phyloP scores from a whole-genome alignment of 1,284 basidiomycete species.

The Cutaneotrichosporon cutaneum region DNA sequence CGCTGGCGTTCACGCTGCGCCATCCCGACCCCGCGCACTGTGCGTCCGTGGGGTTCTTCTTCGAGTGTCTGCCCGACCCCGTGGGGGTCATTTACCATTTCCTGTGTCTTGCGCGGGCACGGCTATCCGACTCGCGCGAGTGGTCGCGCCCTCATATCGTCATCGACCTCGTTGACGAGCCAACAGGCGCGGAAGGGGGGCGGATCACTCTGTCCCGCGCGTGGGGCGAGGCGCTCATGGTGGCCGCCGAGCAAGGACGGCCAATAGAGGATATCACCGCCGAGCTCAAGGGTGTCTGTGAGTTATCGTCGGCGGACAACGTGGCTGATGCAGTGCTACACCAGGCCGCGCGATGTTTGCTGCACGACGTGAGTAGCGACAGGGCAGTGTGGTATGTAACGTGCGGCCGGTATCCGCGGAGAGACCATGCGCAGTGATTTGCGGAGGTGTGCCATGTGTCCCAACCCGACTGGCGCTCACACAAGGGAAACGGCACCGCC shows the following conservation, averaged over 20 bases:
- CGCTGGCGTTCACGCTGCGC: slow-evolving; percentile 3
- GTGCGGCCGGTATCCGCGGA: no score
- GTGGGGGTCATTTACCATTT: slow-evolving; percentile 35
- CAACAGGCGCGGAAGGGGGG: no score
- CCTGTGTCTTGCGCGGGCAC: slow-evolving; percentile 23
- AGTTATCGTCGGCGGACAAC: slow-evolving; percentile 5
- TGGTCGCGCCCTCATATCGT: no score
- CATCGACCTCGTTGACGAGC: no score
- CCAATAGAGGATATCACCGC: no score
- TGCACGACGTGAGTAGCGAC: slow-evolving; percentile 33
- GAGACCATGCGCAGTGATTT: no score
- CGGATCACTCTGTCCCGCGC: no score
- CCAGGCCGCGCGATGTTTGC: slow-evolving; percentile 39
- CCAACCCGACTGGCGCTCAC: no score
- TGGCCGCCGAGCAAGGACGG: no score
- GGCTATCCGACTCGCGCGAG: slow-evolving; percentile 22
- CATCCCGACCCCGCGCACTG: slow-evolving; percentile 18
- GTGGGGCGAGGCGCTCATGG: no score
- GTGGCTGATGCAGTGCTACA: slow-evolving; percentile 28
- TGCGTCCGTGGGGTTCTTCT: slow-evolving; percentile 32
- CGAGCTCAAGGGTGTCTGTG: slow-evolving; percentile 46
- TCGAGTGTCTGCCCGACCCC: slow-evolving; percentile 36
- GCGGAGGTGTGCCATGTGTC: no score
- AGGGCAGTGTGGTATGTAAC: no score
- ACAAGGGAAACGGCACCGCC: slow-evolving; percentile 20